Evolutionary conservation across 768 basidiomycete genomes (phyloP), one percentile per base, ranked within the genome.

Genomic region (Termitomyces sp.): DNA sequence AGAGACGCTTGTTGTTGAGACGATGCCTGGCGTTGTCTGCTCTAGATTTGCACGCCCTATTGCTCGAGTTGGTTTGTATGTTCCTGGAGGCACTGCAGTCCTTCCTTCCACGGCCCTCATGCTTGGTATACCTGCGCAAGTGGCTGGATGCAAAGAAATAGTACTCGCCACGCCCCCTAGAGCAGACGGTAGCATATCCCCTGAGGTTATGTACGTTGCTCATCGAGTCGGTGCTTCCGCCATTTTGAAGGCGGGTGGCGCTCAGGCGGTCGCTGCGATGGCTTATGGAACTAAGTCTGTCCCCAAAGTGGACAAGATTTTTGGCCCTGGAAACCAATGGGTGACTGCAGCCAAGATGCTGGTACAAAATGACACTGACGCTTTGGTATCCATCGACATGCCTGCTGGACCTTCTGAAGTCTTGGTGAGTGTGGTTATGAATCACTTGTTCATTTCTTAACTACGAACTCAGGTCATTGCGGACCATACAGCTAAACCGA

Each of bases 291-390:
- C 97, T 6, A 79, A 91, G 69, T 89, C 89, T 4, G 93, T 95
- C 6, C 93, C 94, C 16, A 98, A 99, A 73, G 96, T 98, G 26
- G 97, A 99, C 79, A 99, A 99, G 76, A 94, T 99, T 64, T 96
- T 98, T 67, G 97, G 97, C 9, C 97, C 97, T 6, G 97, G 97
- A 26, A 99, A 99, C 69, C 97, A 98, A 71, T 99, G 95, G 94
- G 97, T 99, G 24, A 99, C 96, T 2, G 97, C 97, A 1, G 97
- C 96, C 52, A 99, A 99, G 76, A 98, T 99, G 97, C 74, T 96
- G 54, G 96, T 99, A 26, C 95, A 98, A 69, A 99, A 98, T 71
- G 97, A 99, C 68, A 95, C 95, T 13, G 91, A 95, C 65, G 96
- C 97, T 9, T 72, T 95, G 60, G 94, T 98, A 7, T 90, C 92